A percentile compares a stretch with the other conserved stretches of the same genome.
Conservation (phyloP, 2,329 filamentous ascomycete species). For the Cercospora sp. region DNA sequence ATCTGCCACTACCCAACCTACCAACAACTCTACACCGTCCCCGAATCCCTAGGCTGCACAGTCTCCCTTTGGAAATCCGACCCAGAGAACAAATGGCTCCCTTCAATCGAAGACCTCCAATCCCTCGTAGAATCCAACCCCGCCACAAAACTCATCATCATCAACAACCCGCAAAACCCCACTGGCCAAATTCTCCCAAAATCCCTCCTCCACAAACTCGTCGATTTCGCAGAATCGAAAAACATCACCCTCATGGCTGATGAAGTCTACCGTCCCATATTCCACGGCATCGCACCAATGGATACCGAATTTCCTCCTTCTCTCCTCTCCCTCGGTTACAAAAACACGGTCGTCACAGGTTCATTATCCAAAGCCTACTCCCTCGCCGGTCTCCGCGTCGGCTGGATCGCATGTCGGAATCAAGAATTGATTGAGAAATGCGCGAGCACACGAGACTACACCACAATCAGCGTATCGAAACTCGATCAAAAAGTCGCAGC, state of each 20-base stretch:
- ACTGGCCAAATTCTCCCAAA: conserved; percentile 70
- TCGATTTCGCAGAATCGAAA: conserved; percentile 62
- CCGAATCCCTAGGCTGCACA: conserved; percentile 71
- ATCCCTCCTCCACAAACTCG: conserved; percentile 59
- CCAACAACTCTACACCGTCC: conserved; percentile 78
- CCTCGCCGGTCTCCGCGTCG: conserved; percentile 76
- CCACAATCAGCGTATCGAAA: conserved; percentile 80
- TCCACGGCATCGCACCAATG: conserved; percentile 64
- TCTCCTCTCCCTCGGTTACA: conserved; percentile 69
- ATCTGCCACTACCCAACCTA: conserved; percentile 86
- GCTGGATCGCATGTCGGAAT: conserved; percentile 76
- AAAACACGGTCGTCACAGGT: conserved; percentile 69
- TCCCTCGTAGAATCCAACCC: conserved; percentile 61
- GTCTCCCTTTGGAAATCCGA: conserved; percentile 74
- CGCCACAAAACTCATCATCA: conserved; percentile 67
- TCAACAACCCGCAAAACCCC: conserved; percentile 81
- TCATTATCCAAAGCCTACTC: conserved; percentile 86
- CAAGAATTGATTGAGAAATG: conserved; percentile 62
- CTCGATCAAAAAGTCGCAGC: conserved; percentile 77
- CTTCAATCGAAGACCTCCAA: conserved; percentile 66
- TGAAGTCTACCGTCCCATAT: conserved; percentile 82
- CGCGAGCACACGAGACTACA: conserved; percentile 72
- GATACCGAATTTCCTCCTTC: conserved; percentile 64
- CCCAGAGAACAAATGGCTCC: conserved; percentile 64
- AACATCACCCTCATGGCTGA: conserved; percentile 70